Percentiles rank a stretch among this genome's conserved stretches.
Evolutionary conservation across 1,284 basidiomycete genomes (phyloP).

Genomic region (Cutaneotrichosporon sp.): DNA sequence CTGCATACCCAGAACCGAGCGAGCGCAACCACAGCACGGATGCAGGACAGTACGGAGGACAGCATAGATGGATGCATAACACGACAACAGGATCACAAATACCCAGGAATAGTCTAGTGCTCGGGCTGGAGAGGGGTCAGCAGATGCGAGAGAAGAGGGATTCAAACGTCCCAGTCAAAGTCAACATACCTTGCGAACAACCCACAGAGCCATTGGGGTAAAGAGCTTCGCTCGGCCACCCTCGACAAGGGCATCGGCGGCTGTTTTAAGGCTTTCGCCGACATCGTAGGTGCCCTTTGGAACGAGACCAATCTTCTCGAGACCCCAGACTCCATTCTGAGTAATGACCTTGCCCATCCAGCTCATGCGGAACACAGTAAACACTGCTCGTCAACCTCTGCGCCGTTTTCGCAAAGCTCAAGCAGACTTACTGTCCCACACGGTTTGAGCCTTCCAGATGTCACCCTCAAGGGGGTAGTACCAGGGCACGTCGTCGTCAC

Average conservation of each 20-base stretch:
- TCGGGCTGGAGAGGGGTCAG: slow-evolving; percentile 1
- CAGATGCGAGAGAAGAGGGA: background rate
- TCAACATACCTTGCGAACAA: slow-evolving; percentile 28
- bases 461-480: slow-evolving; percentile 96
- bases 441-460: slow-evolving; percentile 82
- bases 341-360: slow-evolving; percentile 80
- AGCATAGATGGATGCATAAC: background rate
- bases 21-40: too few relatives aligned
- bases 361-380: slow-evolving; percentile 85
- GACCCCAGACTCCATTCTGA: slow-evolving; percentile 68
- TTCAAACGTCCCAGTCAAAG: background rate
- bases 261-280: slow-evolving; percentile 80
- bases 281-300: slow-evolving; percentile 93
- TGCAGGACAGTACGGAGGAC: too few relatives aligned
- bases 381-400: slow-evolving; percentile 40
- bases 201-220: slow-evolving; percentile 45
- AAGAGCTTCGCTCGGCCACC: slow-evolving; percentile 81
- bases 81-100: background rate
- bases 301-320: slow-evolving; percentile 74
- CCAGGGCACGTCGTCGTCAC: slow-evolving; percentile 72
- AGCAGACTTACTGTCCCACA: slow-evolving; percentile 65
- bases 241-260: slow-evolving; percentile 70
- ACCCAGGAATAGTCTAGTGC: slow-evolving; percentile 8
- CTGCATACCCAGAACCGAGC: too few relatives aligned
- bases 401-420: background rate